phyloP scores from a whole-genome alignment of 2,329 filamentous ascomycete genomes.

The Fusarium tricinctum region DNA sequence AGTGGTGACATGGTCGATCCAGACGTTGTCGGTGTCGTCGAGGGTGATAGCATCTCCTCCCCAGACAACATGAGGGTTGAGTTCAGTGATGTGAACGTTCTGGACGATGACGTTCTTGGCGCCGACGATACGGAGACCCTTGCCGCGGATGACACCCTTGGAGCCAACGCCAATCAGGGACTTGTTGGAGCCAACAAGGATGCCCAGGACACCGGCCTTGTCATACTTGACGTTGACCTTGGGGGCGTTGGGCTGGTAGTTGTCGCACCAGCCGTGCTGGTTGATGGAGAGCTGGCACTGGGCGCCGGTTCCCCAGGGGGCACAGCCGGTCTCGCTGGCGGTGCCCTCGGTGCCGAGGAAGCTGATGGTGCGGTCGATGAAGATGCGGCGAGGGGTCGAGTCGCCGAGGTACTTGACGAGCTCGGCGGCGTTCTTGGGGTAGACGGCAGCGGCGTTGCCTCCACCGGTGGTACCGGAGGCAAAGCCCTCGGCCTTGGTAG shows the following conservation, averaged over 20 bases:
- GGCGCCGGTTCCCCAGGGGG: slow-evolving; percentile 68
- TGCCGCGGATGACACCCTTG: slow-evolving; percentile 69
- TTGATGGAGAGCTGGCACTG: slow-evolving; percentile 72
- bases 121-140: slow-evolving; percentile 65
- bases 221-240: slow-evolving; percentile 62
- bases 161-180: slow-evolving; percentile 66
- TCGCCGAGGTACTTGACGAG: slow-evolving; percentile 72
- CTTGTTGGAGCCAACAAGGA: slow-evolving; percentile 70
- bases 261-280: slow-evolving; percentile 70
- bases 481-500: slow-evolving; percentile 59
- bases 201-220: slow-evolving; percentile 65
- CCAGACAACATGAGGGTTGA: slow-evolving; percentile 72
- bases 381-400: slow-evolving; percentile 66
- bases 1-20: slow-evolving; percentile 69
- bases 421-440: slow-evolving; percentile 67
- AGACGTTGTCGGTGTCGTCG: slow-evolving; percentile 61
- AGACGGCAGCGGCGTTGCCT: slow-evolving; percentile 66
- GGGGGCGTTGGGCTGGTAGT: slow-evolving; percentile 67
- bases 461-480: slow-evolving; percentile 71
- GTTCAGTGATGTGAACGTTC: slow-evolving; percentile 68
- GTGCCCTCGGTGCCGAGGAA: slow-evolving; percentile 69
- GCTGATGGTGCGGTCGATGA: slow-evolving; percentile 69
- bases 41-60: slow-evolving; percentile 71
- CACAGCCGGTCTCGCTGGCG: slow-evolving; percentile 66
- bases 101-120: slow-evolving; percentile 71